Evolutionary conservation across 139 green algal genomes (phyloP), one percentile per base, ranked within the genome.

Genomic region (Cymbomonas tetramitiformis): DNA sequence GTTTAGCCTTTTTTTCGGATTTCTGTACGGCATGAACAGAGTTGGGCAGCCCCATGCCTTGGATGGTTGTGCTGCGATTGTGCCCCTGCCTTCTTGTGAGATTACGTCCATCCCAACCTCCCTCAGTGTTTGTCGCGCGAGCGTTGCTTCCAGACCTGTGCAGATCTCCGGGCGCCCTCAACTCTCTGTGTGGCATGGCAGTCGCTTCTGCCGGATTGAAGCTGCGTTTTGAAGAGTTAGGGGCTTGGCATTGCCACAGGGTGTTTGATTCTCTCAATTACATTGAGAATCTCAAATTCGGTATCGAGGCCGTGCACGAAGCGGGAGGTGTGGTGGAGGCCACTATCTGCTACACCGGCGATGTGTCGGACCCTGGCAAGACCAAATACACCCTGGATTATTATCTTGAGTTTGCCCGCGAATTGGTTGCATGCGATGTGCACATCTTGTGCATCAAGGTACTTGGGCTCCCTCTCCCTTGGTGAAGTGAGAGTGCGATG

Each of bases 261-360:
- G 52, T 70, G 24, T 69, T 70, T 23, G 61, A 68, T 34, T 83
- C 68, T 2, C 66, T 94, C 23, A 94, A 94, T 74, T 86, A 91
- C 65, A 40, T 84, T 18, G 80, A 88, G 66, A 72, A 93, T 68
- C 66, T 93, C 21, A 79, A 76, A 62, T 95, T 94, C 64, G 86
- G 86, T 38, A 83, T 95, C 29, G 86, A 93, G 64, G 60, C 75
- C 2, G 85, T 94, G 38, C 52, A 59, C n/a, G 57, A 69, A 23
- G 80, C 79, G 12, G 72, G 72, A 33, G 83, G 82, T 29, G 77
- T 93, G 31, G 73, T 70, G 8, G 82, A 94, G 72, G 87, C 71
- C 24, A 93, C 86, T 12, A 82, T 95, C 50, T 94, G 87, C 76
- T 95, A 95, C 77, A 93, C 83, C 10, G 84, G 84, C 23, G 86